Evolutionary conservation across 257 asterid species (phyloP), one percentile per base, ranked within the genome.

Genomic region (Scutellaria minor): DNA sequence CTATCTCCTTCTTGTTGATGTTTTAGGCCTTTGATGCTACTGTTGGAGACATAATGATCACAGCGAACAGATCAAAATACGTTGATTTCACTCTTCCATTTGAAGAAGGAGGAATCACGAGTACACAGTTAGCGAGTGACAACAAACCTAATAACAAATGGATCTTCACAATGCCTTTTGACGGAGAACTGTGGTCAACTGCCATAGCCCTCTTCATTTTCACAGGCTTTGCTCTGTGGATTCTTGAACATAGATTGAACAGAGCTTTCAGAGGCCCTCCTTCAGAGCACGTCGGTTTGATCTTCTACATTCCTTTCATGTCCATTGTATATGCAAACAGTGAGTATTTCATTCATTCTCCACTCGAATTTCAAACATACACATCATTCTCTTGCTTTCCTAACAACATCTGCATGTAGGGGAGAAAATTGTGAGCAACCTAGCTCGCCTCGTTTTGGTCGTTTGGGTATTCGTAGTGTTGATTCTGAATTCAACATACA

Each of bases 71-170:
- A 27, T 78, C 83, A 5, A 12, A 74, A 11, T 77, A 41, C 5
- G 85, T 73, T 6, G 86, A 85, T 53, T 85, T 85, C 78, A 73
- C 80, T 9, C 71, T 86, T 13, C 91, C 89, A 40, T 68, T 68
- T 37, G 55, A 74, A 47, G 87, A 69, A 37, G 80, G 87, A 11
- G 77, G 89, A 31, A 68, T 84, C 10, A 46, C 79, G 2, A 60
- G 61, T 54, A 75, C 75, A 12, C 81, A 75, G 27, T 78, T 65
- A 0, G 31, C 60, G 3, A 40, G 54, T 20, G 47, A 45, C 7
- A 66, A 53, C 6, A 40, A 77, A 5, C 47, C 61, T 24, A 66
- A 76, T 24, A 6, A 71, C 3, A 70, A 80, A 82, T 27, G 6
- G 5, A 14, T 82, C 42, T 84, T 84, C 73, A 53, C 82, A 74